phyloP scores from a whole-genome alignment of 2,329 filamentous ascomycete genomes.

The Ilyonectria robusta region DNA sequence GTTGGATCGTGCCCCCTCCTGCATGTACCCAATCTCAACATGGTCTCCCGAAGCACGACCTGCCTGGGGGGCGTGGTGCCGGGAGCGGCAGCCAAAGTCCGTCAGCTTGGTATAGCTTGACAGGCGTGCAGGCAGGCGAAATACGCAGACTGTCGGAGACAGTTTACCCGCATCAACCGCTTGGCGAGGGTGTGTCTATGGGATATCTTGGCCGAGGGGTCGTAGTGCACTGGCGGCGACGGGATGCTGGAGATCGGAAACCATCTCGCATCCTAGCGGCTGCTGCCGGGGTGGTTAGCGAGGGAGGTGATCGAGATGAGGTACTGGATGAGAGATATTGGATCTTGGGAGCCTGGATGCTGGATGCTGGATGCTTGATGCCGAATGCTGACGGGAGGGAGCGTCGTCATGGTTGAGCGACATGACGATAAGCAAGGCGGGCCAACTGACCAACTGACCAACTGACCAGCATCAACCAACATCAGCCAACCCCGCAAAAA shows the following conservation, averaged over 20 bases:
- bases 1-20: slow-evolving; percentile 14
- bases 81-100: slow-evolving; percentile 26
- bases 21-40: slow-evolving; percentile 18
- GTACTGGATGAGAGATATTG: slow-evolving; percentile 1
- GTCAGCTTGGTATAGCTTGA: slow-evolving; percentile 2
- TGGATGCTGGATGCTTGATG: neutral
- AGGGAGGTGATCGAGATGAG: slow-evolving; percentile 18
- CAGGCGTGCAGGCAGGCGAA: neutral
- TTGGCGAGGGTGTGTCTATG: neutral
- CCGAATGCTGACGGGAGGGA: slow-evolving; percentile 10
- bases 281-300: slow-evolving; percentile 30
- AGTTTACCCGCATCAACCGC: slow-evolving; percentile 14
- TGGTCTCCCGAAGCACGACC: slow-evolving; percentile 15
- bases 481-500: slow-evolving; percentile 27
- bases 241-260: slow-evolving; percentile 28
- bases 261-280: slow-evolving; percentile 29
- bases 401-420: slow-evolving; percentile 2
- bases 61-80: slow-evolving; percentile 8
- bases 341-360: neutral
- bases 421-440: neutral
- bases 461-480: slow-evolving; percentile 3
- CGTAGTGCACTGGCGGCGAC: neutral
- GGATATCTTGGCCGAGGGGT: slow-evolving; percentile 8
- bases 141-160: slow-evolving; percentile 4
- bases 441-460: slow-evolving; percentile 6